phyloP scores from a whole-genome alignment of 345 rosid genomes.

The Populus euphratica region DNA sequence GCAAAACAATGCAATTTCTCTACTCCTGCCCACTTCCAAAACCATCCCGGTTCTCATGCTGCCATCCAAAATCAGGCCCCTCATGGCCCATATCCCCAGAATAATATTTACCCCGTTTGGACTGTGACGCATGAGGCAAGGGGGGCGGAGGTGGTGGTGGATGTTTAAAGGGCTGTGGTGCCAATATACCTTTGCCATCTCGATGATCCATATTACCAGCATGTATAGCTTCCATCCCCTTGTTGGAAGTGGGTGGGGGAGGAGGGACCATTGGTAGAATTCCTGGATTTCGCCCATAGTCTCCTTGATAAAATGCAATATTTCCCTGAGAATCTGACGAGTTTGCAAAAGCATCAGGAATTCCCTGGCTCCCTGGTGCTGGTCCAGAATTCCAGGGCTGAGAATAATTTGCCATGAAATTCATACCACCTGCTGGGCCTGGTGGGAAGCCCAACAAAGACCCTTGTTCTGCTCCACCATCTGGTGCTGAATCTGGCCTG shows the following conservation, averaged over 20 bases:
- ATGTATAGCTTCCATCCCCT: constrained; percentile 42
- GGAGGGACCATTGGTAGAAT: constrained; percentile 35
- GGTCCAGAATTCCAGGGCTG: constrained; percentile 66
- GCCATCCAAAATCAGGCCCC: constrained; percentile 66
- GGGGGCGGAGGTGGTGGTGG: constrained; percentile 48
- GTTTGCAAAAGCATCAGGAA: constrained; percentile 40
- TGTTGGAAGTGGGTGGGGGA: constrained; percentile 32
- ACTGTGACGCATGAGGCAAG: constrained; percentile 44
- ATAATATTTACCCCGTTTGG: constrained; percentile 52
- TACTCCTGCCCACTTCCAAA: constrained; percentile 56
- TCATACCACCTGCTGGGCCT: constrained; percentile 44
- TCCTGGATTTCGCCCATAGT: constrained; percentile 49
- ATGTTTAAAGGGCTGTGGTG: constrained; percentile 44
- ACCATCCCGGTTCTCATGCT: constrained; percentile 67
- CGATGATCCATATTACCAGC: constrained; percentile 38
- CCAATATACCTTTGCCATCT: constrained; percentile 51
- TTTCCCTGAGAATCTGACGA: constrained; percentile 41
- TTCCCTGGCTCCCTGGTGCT: constrained; percentile 38
- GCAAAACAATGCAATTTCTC: constrained; percentile 8
- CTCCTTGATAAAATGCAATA: constrained; percentile 47
- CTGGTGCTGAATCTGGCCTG: constrained; percentile 44
- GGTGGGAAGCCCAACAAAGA: constrained; percentile 70
- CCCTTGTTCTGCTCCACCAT: constrained; percentile 66
- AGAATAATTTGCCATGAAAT: constrained; percentile 52
- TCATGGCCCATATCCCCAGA: constrained; percentile 51